These are phyloP conservation scores for Trichosporon sp. DNA, from an alignment of 1,284 basidiomycete genomes.

Conservation along the genomic window DNA sequence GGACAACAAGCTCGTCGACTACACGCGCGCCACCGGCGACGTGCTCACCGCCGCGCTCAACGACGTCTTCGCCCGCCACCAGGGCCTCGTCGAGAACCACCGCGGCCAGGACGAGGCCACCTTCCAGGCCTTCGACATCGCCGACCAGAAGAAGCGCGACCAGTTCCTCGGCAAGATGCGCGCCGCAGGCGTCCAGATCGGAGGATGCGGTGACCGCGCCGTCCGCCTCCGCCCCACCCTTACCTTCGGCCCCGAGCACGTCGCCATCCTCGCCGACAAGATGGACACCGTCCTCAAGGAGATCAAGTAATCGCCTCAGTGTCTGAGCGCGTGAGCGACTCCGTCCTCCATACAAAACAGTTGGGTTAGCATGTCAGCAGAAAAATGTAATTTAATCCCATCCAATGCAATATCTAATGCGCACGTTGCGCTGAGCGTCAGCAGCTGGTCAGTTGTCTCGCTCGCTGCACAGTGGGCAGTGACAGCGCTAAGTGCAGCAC, in stretches of 20 bases:
- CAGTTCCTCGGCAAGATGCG: conserved; percentile 51
- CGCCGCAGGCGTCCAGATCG: conserved; percentile 47
- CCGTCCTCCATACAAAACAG: neutral
- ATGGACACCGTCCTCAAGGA: conserved; percentile 39
- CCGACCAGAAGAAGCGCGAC: conserved; percentile 47
- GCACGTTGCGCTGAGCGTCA: neutral
- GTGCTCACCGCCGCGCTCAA: conserved; percentile 42
- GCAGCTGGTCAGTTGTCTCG: too few relatives aligned
- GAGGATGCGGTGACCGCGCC: conserved; percentile 42
- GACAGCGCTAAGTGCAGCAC: neutral
- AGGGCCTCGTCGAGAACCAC: conserved; percentile 44
- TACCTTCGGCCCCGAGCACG: conserved; percentile 52
- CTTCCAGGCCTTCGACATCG: conserved; percentile 55
- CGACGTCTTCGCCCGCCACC: conserved; percentile 30
- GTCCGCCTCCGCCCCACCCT: conserved; percentile 55
- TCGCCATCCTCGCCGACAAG: conserved; percentile 48
- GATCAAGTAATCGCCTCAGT: conserved; percentile 17
- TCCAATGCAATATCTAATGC: neutral
- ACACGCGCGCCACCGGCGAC: conserved; percentile 47
- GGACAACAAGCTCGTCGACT: conserved; percentile 45
- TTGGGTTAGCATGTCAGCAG: neutral
- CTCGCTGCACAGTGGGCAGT: neutral
- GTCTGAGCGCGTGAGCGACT: too few relatives aligned
- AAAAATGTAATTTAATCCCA: neutral
- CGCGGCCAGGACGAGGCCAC: conserved; percentile 54